Conservation (phyloP, 164 flowering plant species). For the Umbilicus rupestris region DNA sequence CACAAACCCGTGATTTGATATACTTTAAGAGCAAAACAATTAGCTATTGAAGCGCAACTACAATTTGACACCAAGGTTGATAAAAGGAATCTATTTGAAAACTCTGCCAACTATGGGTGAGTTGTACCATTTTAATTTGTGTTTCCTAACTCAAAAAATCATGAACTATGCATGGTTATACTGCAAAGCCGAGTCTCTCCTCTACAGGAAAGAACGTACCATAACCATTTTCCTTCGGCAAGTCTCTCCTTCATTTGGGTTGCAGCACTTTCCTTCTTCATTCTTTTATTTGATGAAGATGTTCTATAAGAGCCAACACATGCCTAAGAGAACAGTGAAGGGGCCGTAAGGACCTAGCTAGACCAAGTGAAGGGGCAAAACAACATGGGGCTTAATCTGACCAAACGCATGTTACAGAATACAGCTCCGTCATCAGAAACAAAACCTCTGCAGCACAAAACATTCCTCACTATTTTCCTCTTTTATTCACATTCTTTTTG, state of each 20-base stretch:
- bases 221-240: constrained; percentile 69
- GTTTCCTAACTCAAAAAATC: not conserved
- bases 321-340: constrained; percentile 31
- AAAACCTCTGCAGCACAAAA: not conserved
- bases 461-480: not conserved
- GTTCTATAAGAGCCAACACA: constrained; percentile 32
- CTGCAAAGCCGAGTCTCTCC: not conserved
- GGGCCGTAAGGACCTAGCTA: not conserved
- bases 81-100: not conserved
- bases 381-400: not conserved
- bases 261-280: constrained; percentile 49
- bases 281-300: constrained; percentile 45
- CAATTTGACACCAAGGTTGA: not conserved
- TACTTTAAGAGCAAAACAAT: not conserved
- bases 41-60: not conserved
- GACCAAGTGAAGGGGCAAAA: not conserved
- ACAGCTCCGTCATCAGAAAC: not conserved
- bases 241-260: constrained; percentile 55
- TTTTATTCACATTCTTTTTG: not conserved
- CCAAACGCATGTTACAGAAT: not conserved
- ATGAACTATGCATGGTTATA: not conserved
- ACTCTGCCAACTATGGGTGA: not conserved
- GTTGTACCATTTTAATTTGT: not conserved
- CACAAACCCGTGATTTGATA: not conserved
- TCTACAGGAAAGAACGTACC: constrained; percentile 35